phyloP scores from a whole-genome alignment of 306 rosid species.

The Dryas alaskensis region DNA sequence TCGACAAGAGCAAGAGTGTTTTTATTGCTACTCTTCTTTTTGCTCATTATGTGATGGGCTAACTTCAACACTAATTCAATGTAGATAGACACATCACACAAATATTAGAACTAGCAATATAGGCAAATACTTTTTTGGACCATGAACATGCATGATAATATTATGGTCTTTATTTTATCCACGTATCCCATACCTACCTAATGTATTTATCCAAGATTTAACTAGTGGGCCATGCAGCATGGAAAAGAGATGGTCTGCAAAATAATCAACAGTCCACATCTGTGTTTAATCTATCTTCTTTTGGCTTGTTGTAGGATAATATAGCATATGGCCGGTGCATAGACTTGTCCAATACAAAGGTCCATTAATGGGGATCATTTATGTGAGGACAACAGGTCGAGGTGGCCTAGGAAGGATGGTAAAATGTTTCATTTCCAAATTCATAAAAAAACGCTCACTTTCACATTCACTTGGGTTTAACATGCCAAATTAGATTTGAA shows the following conservation, averaged over 20 bases:
- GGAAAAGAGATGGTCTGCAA: slow-evolving; percentile 1
- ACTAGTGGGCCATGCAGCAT: slow-evolving; percentile 10
- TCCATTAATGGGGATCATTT: not conserved
- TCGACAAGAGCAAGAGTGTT: not conserved
- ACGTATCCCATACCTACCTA: not conserved
- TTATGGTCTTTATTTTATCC: not conserved
- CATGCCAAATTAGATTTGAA: not conserved
- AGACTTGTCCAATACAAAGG: not conserved
- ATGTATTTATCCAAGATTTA: not conserved
- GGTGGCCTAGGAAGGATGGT: not conserved
- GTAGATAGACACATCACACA: not conserved
- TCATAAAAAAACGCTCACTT: not conserved
- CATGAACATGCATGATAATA: no score
- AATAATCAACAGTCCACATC: slow-evolving; percentile 9
- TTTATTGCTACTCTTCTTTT: not conserved
- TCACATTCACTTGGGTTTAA: not conserved
- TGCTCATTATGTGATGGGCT: not conserved
- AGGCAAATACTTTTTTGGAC: not conserved
- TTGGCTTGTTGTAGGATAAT: not conserved
- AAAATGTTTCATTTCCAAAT: not conserved
- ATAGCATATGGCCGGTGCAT: not conserved
- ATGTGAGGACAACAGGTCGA: not conserved
- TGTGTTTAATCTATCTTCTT: slow-evolving; percentile 4
- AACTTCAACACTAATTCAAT: not conserved
- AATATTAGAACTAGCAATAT: not conserved